Conservation (phyloP, 345 rosid species). For the Syzygium oleosum region DNA sequence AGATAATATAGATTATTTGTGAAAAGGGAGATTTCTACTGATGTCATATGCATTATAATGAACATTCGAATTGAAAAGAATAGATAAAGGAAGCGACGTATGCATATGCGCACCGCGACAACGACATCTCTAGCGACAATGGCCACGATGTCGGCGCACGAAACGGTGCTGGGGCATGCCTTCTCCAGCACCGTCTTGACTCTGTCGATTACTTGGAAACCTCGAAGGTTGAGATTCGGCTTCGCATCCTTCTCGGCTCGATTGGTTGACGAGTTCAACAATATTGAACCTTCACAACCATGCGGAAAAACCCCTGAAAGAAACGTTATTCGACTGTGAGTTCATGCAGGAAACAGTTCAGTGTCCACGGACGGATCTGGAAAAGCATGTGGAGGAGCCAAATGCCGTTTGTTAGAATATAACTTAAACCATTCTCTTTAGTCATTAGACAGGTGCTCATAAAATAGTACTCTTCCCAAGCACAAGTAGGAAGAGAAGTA, state of each 20-base stretch:
- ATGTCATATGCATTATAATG: neutral
- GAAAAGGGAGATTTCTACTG: neutral
- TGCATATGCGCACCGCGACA: constrained; percentile 23
- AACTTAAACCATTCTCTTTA: too few relatives aligned
- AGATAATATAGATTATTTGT: neutral
- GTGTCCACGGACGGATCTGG: neutral
- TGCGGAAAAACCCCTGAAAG: neutral
- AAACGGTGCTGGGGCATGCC: constrained; percentile 65
- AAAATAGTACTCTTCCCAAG: too few relatives aligned
- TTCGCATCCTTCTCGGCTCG: constrained; percentile 37
- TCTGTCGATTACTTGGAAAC: constrained; percentile 45
- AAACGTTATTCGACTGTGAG: neutral
- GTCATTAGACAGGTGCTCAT: too few relatives aligned
- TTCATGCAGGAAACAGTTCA: neutral
- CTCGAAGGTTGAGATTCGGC: constrained; percentile 50
- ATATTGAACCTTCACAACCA: constrained; percentile 86
- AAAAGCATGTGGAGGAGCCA: neutral
- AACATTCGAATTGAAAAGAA: neutral
- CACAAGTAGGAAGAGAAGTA: neutral
- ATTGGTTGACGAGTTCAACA: constrained; percentile 36
- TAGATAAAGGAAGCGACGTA: neutral
- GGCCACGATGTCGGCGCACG: constrained; percentile 69
- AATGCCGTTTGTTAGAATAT: neutral
- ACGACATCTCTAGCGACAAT: constrained; percentile 50
- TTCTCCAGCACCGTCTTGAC: constrained; percentile 54